A percentile compares a stretch with the other conserved stretches of the same genome.
phyloP scores from a whole-genome alignment of 768 basidiomycete genomes.

The Termitomyces eurrhizus region DNA sequence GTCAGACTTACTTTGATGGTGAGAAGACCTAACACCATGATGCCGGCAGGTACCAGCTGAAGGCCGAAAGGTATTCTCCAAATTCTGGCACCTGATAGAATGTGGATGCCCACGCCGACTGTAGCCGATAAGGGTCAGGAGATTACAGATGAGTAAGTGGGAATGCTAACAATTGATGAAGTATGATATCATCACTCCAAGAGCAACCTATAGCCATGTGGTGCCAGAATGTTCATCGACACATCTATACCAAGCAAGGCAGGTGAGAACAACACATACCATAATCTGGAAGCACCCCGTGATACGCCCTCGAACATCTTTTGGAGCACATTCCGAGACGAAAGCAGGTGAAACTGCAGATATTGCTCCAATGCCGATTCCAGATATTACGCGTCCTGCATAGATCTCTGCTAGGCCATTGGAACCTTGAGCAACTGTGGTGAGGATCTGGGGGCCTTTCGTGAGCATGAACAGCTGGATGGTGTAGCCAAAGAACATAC shows the following conservation, averaged over 20 bases:
- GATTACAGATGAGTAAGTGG: neutral
- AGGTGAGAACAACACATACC: slow-evolving; percentile 29
- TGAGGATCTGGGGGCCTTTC: slow-evolving; percentile 49
- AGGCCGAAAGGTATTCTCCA: slow-evolving; percentile 79
- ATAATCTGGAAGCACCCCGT: slow-evolving; percentile 87
- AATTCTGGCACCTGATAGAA: slow-evolving; percentile 40
- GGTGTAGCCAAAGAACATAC: slow-evolving; percentile 31
- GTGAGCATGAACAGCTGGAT: neutral
- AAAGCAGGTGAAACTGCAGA: slow-evolving; percentile 80
- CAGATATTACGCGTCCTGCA: slow-evolving; percentile 74
- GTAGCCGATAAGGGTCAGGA: neutral
- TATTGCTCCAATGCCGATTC: slow-evolving; percentile 80
- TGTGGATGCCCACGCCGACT: slow-evolving; percentile 62
- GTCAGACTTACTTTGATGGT: slow-evolving; percentile 52
- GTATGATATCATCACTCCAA: slow-evolving; percentile 84
- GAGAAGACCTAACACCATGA: slow-evolving; percentile 64
- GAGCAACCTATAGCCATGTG: slow-evolving; percentile 43
- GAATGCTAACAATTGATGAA: slow-evolving; percentile 66
- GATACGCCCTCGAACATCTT: slow-evolving; percentile 80
- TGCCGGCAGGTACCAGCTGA: slow-evolving; percentile 74
- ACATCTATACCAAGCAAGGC: neutral
- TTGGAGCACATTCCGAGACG: slow-evolving; percentile 86
- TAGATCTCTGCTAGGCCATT: slow-evolving; percentile 74
- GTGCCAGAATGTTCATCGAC: neutral
- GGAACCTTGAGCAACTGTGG: slow-evolving; percentile 58